Evolutionary conservation across 129 eudicot genomes (phyloP).

Genomic region (Helichrysum umbraculigerum): DNA sequence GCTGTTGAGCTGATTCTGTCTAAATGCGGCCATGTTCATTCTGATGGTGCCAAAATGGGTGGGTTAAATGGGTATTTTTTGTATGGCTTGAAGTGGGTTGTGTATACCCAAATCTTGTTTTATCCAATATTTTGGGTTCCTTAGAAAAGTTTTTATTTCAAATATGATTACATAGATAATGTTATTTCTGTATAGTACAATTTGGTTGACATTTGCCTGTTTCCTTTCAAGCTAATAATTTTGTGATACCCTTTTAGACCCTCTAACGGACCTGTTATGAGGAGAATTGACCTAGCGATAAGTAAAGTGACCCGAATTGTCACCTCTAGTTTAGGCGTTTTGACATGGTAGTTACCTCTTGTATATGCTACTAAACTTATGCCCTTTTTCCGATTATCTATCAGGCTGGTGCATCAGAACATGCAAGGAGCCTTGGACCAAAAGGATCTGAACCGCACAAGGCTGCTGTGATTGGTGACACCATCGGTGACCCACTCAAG

Average conservation of each 20-base stretch:
- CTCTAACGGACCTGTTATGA: too few species aligned
- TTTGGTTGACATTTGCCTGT: neutral
- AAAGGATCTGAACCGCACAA: slow-evolving; percentile 93
- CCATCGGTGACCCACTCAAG: slow-evolving; percentile 86
- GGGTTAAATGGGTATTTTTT: neutral
- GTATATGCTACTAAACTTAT: neutral
- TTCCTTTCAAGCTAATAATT: neutral
- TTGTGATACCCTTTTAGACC: neutral
- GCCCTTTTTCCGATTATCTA: neutral
- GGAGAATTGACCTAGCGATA: neutral
- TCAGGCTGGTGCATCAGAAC: slow-evolving; percentile 93
- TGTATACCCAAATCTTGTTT: neutral
- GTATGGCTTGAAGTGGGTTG: neutral
- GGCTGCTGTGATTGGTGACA: slow-evolving; percentile 94
- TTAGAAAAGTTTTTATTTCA: neutral
- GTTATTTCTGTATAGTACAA: neutral
- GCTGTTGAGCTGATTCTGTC: neutral
- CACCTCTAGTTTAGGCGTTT: neutral
- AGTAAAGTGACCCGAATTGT: neutral
- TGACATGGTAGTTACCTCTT: neutral
- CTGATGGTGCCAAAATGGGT: neutral
- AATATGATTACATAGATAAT: too few species aligned
- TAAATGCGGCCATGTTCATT: neutral
- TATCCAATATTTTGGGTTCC: neutral
- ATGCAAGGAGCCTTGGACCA: slow-evolving; percentile 80